Base-by-base conservation (phyloP, 495 filamentous ascomycete species). In the Aspergillus conjunctus region DNA sequence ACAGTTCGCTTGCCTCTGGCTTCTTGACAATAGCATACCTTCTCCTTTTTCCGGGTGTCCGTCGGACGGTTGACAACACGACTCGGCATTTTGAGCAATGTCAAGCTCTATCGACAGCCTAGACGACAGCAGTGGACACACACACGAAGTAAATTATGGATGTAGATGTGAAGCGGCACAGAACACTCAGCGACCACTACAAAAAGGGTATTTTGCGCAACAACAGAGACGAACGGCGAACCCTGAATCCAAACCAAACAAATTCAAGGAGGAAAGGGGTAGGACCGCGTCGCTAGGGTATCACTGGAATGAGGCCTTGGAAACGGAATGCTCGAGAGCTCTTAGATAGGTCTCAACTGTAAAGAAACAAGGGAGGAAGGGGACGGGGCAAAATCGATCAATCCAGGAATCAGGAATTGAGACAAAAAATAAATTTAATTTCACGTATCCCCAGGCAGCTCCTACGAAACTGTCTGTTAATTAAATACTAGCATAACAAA, bases 41-140 rank as follows among this genome's bases (percentile, higher is more conserved):
- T 71, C 62, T 83, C 81, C 73, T 78, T 82, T 64, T 83, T 79
- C 72, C 88, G 87, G 46, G 79, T 44, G 56, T 91, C 79, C 43
- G 79, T 84, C 11, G 88, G 88, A 64, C 77, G 83, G 68, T 92
- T 91, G 64, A 91, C 87, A 63, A 71, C 62, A 30, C 66, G 71
- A 33, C 68, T 56, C 51, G 74, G 65, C 79, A 81, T 83, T 68
- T 66, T 74, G 61, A 58, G 44, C 37, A 34, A 37, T 51, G 37
- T 21, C 54, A 30, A 51, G 49, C 45, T 54, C 37, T 56, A 55
- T 61, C 46, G 60, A 50, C 34, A 54, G 39, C 34, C 49, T 22
- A 46, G 30, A 54, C 30, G 33, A 31, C 8, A 30, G 9, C n/a
- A 17, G 20, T 21, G 20, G n/a, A 48, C 6, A 10, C 10, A n/a